Percentiles rank a stretch among this genome's conserved stretches.
phyloP scores from a whole-genome alignment of 2,329 filamentous ascomycete genomes.

The Leptographium lundbergii region DNA sequence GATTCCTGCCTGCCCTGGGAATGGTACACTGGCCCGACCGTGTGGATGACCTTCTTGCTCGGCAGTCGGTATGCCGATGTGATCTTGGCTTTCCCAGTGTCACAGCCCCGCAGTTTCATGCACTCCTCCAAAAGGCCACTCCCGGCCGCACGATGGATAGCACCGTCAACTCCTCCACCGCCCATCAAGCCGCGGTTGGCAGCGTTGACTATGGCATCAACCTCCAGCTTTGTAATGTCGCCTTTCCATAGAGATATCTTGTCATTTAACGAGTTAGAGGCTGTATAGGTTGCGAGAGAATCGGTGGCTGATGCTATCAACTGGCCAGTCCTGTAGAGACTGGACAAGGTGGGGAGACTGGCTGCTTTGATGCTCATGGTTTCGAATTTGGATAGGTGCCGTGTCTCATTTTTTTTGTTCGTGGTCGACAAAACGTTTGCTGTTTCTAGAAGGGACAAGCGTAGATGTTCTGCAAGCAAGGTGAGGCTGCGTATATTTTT shows the following conservation, averaged over 20 bases:
- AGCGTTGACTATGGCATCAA: constrained; percentile 86
- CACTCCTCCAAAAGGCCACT: constrained; percentile 57
- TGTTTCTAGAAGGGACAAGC: neutral
- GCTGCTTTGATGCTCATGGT: neutral
- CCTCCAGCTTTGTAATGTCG: constrained; percentile 68
- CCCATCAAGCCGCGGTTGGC: constrained; percentile 69
- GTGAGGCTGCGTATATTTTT: neutral
- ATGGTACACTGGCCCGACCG: constrained; percentile 73
- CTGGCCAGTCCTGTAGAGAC: neutral
- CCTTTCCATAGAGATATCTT: constrained; percentile 57
- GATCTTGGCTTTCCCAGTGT: constrained; percentile 69
- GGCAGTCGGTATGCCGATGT: constrained; percentile 68
- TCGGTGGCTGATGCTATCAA: neutral
- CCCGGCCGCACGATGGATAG: constrained; percentile 78
- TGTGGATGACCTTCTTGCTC: constrained; percentile 70
- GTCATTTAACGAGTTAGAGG: constrained; percentile 49
- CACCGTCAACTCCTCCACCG: constrained; percentile 82
- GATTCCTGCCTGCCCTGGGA: constrained; percentile 24
- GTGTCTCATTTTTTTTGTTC: neutral
- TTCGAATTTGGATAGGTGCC: too few relatives aligned
- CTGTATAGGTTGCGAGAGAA: constrained; percentile 1
- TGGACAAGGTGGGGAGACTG: neutral
- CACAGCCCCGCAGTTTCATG: constrained; percentile 55
- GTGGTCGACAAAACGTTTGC: neutral
- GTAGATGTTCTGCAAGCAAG: neutral